Base-by-base conservation (phyloP, 768 basidiomycete species). In the Trametes maxima region DNA sequence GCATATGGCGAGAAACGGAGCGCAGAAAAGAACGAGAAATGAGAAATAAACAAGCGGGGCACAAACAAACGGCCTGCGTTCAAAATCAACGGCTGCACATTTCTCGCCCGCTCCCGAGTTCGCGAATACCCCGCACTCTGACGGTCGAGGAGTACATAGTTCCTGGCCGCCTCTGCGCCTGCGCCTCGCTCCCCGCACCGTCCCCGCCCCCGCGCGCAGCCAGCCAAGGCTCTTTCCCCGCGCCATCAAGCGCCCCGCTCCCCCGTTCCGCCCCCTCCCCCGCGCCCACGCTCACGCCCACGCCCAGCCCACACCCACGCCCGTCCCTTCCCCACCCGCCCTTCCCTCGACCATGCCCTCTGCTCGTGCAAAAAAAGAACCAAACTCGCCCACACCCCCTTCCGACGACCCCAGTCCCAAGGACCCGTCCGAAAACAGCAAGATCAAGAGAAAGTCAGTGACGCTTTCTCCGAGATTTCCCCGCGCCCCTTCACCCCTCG, bases 361-460 rank as follows among this genome's bases (percentile, higher is more conserved):
- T 68, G 80, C 83, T 64, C 83, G 87, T 69, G 77, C 82, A 70
- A 87, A 87, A 80, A 87, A 87, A 80, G 85, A 85, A 77, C 76
- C 69, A 57, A 79, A 75, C 73, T 85, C 85, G 68, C 77, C 82
- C 75, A 82, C 85, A 68, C 83, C 84, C 64, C 81, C 85, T 74
- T 86, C 86, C 68, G 86, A 87, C 80, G 86, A 86, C 73, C 76
- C 77, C 67, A 74, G 76, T 72, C 72, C 75, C 72, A 83, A 82
- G 78, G 82, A 84, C 67, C 69, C 75, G 73, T 72, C 84, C 82
- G 85, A 88, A 81, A 87, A 82, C 76, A 84, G 80, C 79, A 89
- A 85, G 78, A 82, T 80, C 77, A 90, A 89, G 80, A 82, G 88
- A 85, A 90, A 90, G 88, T 90, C 77, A 75, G 88, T 84, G 60